phyloP scores from a whole-genome alignment of 225 moss, liverwort and hornwort genomes.

The Neckera pumila region DNA sequence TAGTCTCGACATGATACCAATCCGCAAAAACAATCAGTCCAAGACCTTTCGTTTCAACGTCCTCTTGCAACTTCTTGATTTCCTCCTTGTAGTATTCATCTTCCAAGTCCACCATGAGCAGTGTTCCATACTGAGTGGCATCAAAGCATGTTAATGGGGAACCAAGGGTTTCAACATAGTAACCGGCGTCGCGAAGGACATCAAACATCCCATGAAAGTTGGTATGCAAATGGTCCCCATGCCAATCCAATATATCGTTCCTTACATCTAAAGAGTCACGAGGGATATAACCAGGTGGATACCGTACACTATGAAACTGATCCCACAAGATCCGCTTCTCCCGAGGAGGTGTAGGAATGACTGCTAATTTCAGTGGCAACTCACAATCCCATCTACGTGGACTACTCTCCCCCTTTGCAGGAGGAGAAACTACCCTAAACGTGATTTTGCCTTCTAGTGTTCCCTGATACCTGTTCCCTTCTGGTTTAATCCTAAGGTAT shows the following conservation, averaged over 20 bases:
- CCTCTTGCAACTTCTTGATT: slow-evolving; percentile 74
- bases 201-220: slow-evolving; percentile 96
- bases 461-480: slow-evolving; percentile 65
- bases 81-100: slow-evolving; percentile 85
- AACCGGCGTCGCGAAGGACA: slow-evolving; percentile 73
- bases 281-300: slow-evolving; percentile 87
- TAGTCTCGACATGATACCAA: slow-evolving; percentile 96
- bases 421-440: slow-evolving; percentile 77
- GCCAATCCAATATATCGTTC: slow-evolving; percentile 92
- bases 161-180: slow-evolving; percentile 71
- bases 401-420: slow-evolving; percentile 52
- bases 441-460: slow-evolving; percentile 67
- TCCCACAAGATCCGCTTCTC: slow-evolving; percentile 89
- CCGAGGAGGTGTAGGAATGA: slow-evolving; percentile 77
- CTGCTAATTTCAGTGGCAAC: slow-evolving; percentile 66
- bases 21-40: slow-evolving; percentile 90
- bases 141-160: slow-evolving; percentile 94
- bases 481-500: slow-evolving; percentile 67
- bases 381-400: slow-evolving; percentile 58
- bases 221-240: slow-evolving; percentile 84
- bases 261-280: slow-evolving; percentile 88
- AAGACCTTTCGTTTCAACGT: slow-evolving; percentile 64
- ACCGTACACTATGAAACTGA: slow-evolving; percentile 86
- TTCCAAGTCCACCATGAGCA: slow-evolving; percentile 95
- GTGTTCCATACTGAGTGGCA: slow-evolving; percentile 77